Evolutionary conservation across 805 yeast species (phyloP).

Genomic region (Pichia scutulata): DNA sequence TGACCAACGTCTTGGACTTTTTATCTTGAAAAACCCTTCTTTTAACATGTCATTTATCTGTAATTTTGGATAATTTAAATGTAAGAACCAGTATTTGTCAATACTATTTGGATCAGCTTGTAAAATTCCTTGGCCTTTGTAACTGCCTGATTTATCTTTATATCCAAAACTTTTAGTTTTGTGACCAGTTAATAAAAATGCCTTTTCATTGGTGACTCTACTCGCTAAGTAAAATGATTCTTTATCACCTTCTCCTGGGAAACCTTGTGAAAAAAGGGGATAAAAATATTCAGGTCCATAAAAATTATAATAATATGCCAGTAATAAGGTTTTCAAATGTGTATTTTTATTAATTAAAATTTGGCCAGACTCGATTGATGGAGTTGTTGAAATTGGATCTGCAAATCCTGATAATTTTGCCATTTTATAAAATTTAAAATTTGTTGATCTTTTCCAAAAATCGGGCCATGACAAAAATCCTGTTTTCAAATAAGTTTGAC

Average conservation of each 20-base stretch:
- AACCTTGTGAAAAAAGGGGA: conserved; percentile 61
- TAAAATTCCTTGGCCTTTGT: conserved; percentile 26
- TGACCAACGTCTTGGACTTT: conserved; percentile 21
- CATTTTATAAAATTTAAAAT: conserved; percentile 46
- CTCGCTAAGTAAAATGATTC: conserved; percentile 73
- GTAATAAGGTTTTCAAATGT: conserved; percentile 50
- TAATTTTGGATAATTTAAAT: conserved; percentile 27
- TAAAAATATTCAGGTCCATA: conserved; percentile 62
- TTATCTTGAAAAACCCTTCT: conserved; percentile 15
- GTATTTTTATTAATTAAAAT: conserved; percentile 50
- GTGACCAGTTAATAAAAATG: conserved; percentile 22
- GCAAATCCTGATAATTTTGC: conserved; percentile 35
- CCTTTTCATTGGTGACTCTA: conserved; percentile 29
- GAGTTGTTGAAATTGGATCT: conserved; percentile 33
- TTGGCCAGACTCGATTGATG: conserved; percentile 68
- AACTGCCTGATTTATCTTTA: conserved; percentile 18
- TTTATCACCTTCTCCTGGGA: conserved; percentile 76
- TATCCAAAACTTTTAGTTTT: conserved; percentile 27
- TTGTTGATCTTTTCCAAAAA: conserved; percentile 58
- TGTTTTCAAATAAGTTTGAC: conserved; percentile 37
- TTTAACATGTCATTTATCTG: conserved; percentile 16
- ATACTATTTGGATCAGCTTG: conserved; percentile 24
- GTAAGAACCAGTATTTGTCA: conserved; percentile 22
- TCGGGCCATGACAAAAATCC: conserved; percentile 68
- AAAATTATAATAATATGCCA: conserved; percentile 58